phyloP scores from a whole-genome alignment of 2,329 filamentous ascomycete species.

The Claviceps pazoutovae region DNA sequence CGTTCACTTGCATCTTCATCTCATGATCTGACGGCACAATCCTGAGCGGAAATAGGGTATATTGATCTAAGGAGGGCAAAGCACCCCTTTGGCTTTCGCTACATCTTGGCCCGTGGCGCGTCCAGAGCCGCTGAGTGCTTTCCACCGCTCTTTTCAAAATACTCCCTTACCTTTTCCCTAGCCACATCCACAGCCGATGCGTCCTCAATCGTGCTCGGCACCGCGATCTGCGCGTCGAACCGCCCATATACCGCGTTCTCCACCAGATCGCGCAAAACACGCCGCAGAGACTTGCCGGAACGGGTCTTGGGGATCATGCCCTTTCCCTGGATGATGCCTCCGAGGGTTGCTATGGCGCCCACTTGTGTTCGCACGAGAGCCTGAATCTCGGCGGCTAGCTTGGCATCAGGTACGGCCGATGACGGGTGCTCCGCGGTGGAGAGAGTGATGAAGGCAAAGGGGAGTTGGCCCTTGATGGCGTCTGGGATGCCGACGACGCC shows the following conservation, averaged over 20 bases:
- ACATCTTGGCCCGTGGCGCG: conserved; percentile 42
- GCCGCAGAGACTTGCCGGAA: conserved; percentile 77
- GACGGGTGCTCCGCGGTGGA: conserved; percentile 31
- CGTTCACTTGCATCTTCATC: no score
- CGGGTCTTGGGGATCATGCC: conserved; percentile 86
- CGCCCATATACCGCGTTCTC: conserved; percentile 69
- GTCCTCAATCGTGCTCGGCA: conserved; percentile 82
- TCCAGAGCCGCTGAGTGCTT: conserved; percentile 29
- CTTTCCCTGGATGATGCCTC: conserved; percentile 71
- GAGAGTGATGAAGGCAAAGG: conserved; percentile 71
- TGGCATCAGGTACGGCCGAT: conserved; percentile 33
- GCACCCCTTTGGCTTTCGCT: background rate
- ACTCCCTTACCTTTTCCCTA: conserved; percentile 55
- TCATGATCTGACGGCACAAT: no score
- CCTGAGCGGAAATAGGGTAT: no score
- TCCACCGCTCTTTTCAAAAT: conserved; percentile 45
- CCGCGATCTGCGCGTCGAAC: conserved; percentile 54
- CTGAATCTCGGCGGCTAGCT: conserved; percentile 50
- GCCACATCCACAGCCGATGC: conserved; percentile 59
- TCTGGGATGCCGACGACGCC: conserved; percentile 82
- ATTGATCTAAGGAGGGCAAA: background rate
- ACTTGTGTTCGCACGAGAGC: conserved; percentile 63
- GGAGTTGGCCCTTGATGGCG: conserved; percentile 73
- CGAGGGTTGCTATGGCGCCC: conserved; percentile 72
- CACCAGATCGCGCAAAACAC: conserved; percentile 69